phyloP scores from a whole-genome alignment of 768 basidiomycete species.

The Glaciozyma antarctica region DNA sequence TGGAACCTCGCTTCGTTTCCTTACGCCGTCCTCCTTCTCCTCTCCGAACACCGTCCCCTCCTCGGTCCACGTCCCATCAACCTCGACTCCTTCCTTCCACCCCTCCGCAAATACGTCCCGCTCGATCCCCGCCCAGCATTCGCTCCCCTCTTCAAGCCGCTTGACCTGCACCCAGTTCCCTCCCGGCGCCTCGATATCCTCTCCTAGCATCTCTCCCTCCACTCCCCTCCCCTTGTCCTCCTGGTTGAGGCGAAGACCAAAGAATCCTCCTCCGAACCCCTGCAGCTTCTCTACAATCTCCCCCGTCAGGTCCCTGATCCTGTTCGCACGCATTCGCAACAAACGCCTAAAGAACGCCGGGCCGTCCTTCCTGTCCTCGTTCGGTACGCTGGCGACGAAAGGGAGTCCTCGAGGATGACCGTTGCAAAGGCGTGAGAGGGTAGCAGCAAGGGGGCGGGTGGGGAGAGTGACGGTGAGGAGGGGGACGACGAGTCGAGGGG shows the following conservation, averaged over 20 bases:
- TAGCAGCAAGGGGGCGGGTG: conserved; percentile 44
- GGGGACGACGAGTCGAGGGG: conserved; percentile 30
- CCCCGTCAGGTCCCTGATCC: conserved; percentile 38
- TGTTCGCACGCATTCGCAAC: conserved; percentile 40
- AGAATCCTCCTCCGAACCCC: conserved; percentile 42
- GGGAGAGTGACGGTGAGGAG: conserved; percentile 43
- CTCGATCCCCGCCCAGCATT: conserved; percentile 16
- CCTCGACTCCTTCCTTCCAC: conserved; percentile 2
- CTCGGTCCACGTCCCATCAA: no score
- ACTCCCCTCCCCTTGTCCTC: conserved; percentile 34
- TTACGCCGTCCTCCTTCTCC: no score
- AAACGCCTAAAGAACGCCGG: conserved; percentile 39
- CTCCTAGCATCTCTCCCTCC: conserved; percentile 37
- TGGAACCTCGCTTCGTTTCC: no score
- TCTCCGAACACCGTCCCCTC: no score
- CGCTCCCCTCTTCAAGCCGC: conserved; percentile 8
- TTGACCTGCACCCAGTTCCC: conserved; percentile 18
- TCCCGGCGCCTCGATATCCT: conserved; percentile 1
- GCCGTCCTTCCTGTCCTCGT: conserved; percentile 41
- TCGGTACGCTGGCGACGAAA: conserved; percentile 39
- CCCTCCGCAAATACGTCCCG: conserved; percentile 2
- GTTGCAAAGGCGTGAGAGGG: conserved; percentile 40
- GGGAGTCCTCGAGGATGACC: conserved; percentile 40
- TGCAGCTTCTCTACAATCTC: conserved; percentile 38
- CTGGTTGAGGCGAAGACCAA: conserved; percentile 41